These are phyloP conservation scores for Hondaea fermentalgiana DNA, from an alignment of 108 stramenopile genomes.

Conservation along the genomic window DNA sequence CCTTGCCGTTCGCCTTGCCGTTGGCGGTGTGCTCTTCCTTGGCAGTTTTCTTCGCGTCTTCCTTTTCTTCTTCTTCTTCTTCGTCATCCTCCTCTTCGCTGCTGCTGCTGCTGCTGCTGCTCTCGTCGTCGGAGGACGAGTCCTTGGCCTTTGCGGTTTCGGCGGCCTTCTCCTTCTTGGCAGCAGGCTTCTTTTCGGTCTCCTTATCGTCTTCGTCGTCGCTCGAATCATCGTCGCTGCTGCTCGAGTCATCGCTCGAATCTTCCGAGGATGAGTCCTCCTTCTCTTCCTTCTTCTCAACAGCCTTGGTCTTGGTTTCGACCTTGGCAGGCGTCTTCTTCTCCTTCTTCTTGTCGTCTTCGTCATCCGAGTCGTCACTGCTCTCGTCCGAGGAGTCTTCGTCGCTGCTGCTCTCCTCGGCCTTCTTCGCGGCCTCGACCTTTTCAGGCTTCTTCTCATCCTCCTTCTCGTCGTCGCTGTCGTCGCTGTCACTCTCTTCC, in stretches of 20 bases:
- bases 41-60: not conserved
- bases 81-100: not conserved
- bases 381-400: constrained; percentile 15
- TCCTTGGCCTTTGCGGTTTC: not conserved
- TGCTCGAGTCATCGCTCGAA: not conserved
- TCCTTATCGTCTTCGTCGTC: constrained; percentile 49
- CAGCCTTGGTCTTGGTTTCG: not conserved
- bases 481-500: not conserved
- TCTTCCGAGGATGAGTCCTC: constrained; percentile 24
- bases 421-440: constrained; percentile 20
- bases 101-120: not conserved
- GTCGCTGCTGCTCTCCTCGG: constrained; percentile 25
- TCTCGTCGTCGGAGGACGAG: not conserved
- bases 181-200: constrained; percentile 19
- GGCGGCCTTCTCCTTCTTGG: not conserved
- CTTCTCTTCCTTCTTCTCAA: constrained; percentile 15
- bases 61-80: not conserved
- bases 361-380: constrained; percentile 28
- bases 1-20: not conserved
- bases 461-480: not conserved
- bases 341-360: constrained; percentile 31
- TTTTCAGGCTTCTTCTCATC: constrained; percentile 2
- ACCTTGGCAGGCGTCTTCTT: constrained; percentile 21
- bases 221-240: constrained; percentile 22
- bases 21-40: not conserved